A percentile compares a stretch with the other conserved stretches of the same genome.
These are phyloP conservation scores for Nakazawaea ernobii DNA, from an alignment of 805 yeast genomes.

Conservation along the genomic window DNA sequence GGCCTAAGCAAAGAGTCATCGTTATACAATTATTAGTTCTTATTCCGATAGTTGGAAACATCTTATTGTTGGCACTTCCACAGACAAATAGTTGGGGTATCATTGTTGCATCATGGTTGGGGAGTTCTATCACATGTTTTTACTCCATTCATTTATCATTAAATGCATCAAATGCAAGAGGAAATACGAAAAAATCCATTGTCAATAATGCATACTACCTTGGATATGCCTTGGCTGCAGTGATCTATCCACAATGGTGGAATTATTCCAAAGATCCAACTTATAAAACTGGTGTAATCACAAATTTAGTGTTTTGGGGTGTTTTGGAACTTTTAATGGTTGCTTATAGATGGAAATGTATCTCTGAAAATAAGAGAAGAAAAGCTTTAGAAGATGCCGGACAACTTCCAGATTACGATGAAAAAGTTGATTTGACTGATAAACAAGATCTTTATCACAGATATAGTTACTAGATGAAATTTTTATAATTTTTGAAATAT, in stretches of 20 bases:
- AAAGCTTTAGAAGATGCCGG: slow-evolving; percentile 14
- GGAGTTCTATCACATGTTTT: slow-evolving; percentile 14
- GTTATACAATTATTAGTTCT: slow-evolving; percentile 14
- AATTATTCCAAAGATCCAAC: slow-evolving; percentile 11
- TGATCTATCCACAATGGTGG: slow-evolving; percentile 21
- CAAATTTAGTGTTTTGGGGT: slow-evolving; percentile 24
- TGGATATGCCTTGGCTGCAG: slow-evolving; percentile 17
- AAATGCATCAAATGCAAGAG: slow-evolving; percentile 18
- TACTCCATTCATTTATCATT: slow-evolving; percentile 18
- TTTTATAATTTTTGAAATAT: not conserved
- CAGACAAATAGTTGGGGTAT: slow-evolving; percentile 18
- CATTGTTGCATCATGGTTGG: slow-evolving; percentile 15
- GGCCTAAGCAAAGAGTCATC: slow-evolving; percentile 21
- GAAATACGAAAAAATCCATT: slow-evolving; percentile 14
- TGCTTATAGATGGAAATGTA: slow-evolving; percentile 20
- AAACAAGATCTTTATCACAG: slow-evolving; percentile 20
- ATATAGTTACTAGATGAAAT: slow-evolving; percentile 14
- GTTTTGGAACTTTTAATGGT: slow-evolving; percentile 19
- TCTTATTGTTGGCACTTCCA: slow-evolving; percentile 14
- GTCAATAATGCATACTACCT: slow-evolving; percentile 12
- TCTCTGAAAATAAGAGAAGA: slow-evolving; percentile 20
- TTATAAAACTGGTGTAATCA: slow-evolving; percentile 16
- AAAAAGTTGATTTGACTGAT: slow-evolving; percentile 22
- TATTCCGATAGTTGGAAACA: slow-evolving; percentile 20
- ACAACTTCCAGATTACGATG: slow-evolving; percentile 16